phyloP scores from a whole-genome alignment of 2,329 filamentous ascomycete species.

The Colletotrichum eleusines region DNA sequence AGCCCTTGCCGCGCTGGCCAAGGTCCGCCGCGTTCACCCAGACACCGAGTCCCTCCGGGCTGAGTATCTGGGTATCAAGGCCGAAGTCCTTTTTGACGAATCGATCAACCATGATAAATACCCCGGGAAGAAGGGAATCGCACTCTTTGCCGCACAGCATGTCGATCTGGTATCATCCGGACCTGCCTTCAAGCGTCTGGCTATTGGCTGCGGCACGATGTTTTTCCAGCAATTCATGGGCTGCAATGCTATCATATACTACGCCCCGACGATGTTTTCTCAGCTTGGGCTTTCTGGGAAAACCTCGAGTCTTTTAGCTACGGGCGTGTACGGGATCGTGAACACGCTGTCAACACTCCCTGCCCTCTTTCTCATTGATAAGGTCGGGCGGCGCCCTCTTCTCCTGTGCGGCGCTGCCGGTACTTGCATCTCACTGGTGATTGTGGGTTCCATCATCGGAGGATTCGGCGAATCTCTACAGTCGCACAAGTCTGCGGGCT shows the following conservation, averaged over 20 bases:
- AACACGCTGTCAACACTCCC: neutral
- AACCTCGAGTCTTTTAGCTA: neutral
- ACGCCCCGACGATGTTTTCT: neutral
- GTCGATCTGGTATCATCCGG: neutral
- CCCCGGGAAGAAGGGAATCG: neutral
- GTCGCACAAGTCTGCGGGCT: conserved; percentile 63
- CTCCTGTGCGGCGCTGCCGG: neutral
- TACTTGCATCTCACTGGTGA: neutral
- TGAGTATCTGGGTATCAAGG: neutral
- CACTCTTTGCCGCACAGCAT: neutral
- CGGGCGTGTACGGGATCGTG: neutral
- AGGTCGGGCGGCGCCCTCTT: neutral
- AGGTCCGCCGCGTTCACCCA: conserved; percentile 50
- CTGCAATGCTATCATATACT: neutral
- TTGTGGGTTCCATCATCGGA: neutral
- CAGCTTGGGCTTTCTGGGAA: neutral
- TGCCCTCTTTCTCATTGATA: neutral
- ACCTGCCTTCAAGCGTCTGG: neutral
- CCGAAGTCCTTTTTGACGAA: neutral
- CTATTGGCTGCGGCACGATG: neutral
- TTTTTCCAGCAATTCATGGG: conserved; percentile 1
- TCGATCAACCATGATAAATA: neutral
- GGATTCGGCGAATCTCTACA: conserved; percentile 57
- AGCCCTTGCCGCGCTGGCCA: conserved; percentile 49
- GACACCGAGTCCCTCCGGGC: conserved; percentile 50